Evolutionary conservation across 805 yeast genomes (phyloP).

Genomic region (Candida nemodendra): DNA sequence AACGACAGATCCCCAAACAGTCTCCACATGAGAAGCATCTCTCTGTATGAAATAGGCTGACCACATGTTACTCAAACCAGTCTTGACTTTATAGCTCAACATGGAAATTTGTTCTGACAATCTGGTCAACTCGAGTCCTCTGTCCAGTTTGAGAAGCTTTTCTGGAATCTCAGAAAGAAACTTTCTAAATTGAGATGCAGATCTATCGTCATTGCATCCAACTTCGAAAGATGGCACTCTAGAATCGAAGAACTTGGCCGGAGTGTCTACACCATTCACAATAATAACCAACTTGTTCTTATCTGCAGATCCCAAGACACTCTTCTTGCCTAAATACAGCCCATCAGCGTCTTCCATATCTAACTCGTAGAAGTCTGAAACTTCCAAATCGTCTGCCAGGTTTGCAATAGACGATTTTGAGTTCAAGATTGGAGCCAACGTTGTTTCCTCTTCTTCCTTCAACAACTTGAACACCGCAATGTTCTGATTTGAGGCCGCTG

Average conservation of each 20-base stretch:
- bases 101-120: conserved; percentile 30
- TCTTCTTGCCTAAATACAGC: conserved; percentile 21
- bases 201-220: conserved; percentile 21
- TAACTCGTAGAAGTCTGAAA: conserved; percentile 37
- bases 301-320: conserved; percentile 5
- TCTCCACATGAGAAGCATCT: conserved; percentile 33
- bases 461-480: conserved; percentile 27
- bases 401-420: conserved; percentile 38
- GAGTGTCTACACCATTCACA: conserved; percentile 42
- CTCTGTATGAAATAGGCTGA: conserved; percentile 24
- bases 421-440: conserved; percentile 18
- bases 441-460: neutral
- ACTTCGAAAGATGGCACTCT: conserved; percentile 23
- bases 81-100: conserved; percentile 16
- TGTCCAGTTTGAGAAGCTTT: conserved; percentile 16
- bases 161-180: conserved; percentile 28
- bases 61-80: conserved; percentile 25
- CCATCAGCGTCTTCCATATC: conserved; percentile 30
- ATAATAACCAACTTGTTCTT: conserved; percentile 38
- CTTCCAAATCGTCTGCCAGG: conserved; percentile 45
- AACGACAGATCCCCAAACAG: conserved; percentile 38
- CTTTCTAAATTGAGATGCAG: conserved; percentile 13
- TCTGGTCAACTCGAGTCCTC: conserved; percentile 17
- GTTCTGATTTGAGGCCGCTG: conserved; percentile 20
- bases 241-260: conserved; percentile 29